These are phyloP conservation scores for Santalum album DNA, from an alignment of 164 flowering plant genomes.

Conservation along the genomic window DNA sequence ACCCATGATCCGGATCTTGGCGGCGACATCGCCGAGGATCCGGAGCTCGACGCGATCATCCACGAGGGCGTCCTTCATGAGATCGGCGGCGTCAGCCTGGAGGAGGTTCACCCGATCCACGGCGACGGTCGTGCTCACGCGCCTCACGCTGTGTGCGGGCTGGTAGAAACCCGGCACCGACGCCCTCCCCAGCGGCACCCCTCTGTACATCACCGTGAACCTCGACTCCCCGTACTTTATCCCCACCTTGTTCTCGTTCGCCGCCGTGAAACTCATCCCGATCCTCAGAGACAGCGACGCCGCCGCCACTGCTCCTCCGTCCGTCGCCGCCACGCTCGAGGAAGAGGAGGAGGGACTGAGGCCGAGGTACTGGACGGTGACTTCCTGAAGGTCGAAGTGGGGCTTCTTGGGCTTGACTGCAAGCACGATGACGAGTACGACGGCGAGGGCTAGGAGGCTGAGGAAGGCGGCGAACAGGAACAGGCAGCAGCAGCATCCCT, in stretches of 20 bases:
- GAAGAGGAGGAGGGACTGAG: constrained; percentile 29
- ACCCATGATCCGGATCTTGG: constrained; percentile 75
- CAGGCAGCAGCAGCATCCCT: constrained; percentile 96
- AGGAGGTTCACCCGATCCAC: constrained; percentile 67
- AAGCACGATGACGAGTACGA: constrained; percentile 59
- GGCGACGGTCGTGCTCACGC: constrained; percentile 48
- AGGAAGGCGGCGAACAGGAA: constrained; percentile 82
- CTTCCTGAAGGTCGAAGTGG: constrained; percentile 83
- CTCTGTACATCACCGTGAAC: constrained; percentile 83
- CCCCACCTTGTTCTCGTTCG: constrained; percentile 86
- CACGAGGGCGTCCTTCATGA: constrained; percentile 74
- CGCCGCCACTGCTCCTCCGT: constrained; percentile 19
- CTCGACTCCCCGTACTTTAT: constrained; percentile 80
- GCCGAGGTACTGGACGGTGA: constrained; percentile 79
- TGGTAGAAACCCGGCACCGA: constrained; percentile 72
- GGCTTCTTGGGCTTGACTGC: constrained; percentile 93
- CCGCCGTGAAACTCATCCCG: constrained; percentile 73
- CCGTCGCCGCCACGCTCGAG: constrained; percentile 3
- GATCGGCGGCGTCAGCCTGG: constrained; percentile 64
- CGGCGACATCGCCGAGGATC: constrained; percentile 76
- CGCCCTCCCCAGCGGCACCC: constrained; percentile 82
- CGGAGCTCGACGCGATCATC: constrained; percentile 84
- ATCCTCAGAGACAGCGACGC: constrained; percentile 61
- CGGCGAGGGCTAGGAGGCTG: constrained; percentile 59
- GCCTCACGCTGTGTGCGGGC: constrained; percentile 66